phyloP scores from a whole-genome alignment of 192 early-diverging fungal species.

The Podochytrium sp. region DNA sequence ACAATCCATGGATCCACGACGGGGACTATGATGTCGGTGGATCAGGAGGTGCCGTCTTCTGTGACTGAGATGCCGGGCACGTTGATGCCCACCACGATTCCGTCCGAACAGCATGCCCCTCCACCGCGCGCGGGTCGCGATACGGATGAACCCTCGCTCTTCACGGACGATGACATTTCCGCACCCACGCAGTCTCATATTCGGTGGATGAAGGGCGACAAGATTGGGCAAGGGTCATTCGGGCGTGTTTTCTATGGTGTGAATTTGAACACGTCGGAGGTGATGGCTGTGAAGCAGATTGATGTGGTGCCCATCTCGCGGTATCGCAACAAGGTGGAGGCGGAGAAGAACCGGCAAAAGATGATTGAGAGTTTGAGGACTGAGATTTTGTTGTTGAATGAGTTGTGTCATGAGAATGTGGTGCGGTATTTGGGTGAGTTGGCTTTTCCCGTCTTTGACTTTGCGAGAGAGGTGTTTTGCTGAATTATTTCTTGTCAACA shows the following conservation, averaged over 20 bases:
- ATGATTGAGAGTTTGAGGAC: conserved; percentile 72
- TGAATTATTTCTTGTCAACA: background rate
- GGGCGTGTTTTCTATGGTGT: conserved; percentile 90
- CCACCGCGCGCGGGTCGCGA: background rate
- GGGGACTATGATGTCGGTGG: background rate
- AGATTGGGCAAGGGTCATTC: conserved; percentile 91
- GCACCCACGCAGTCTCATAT: conserved; percentile 16
- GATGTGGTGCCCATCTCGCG: conserved; percentile 24
- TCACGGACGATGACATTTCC: conserved; percentile 19
- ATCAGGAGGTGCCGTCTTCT: background rate
- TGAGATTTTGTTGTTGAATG: conserved; percentile 79
- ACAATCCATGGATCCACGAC: background rate
- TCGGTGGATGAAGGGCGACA: conserved; percentile 83
- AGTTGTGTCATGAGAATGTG: conserved; percentile 81
- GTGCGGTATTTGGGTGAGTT: conserved; percentile 85
- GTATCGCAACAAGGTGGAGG: conserved; percentile 53
- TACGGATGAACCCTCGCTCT: background rate
- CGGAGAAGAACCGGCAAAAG: conserved; percentile 30
- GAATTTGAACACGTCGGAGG: conserved; percentile 77
- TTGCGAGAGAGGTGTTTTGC: no score
- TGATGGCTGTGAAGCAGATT: conserved; percentile 63
- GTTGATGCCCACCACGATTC: background rate
- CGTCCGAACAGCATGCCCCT: background rate
- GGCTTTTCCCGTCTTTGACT: no score
- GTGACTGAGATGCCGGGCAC: background rate